Conservation (phyloP, 75 land plant species). For the Adiantum capillusveneris region DNA sequence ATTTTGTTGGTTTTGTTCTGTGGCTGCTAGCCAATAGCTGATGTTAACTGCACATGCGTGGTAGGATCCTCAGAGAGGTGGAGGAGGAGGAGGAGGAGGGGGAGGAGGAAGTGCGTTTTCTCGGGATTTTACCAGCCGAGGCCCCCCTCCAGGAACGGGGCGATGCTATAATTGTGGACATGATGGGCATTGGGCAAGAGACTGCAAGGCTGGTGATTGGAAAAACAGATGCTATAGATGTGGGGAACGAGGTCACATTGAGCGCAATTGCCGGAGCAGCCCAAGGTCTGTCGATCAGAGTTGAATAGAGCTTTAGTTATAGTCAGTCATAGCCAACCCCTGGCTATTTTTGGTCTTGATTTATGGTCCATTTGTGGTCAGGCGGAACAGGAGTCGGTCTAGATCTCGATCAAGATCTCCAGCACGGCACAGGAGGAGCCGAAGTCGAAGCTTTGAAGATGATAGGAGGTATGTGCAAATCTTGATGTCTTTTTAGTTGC, state of each 20-base stretch:
- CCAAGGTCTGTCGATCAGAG: constrained; percentile 30
- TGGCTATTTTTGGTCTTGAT: neutral
- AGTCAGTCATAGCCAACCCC: neutral
- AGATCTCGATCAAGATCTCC: constrained; percentile 18
- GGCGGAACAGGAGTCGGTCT: constrained; percentile 15
- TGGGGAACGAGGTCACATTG: constrained; percentile 84
- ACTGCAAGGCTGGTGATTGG: constrained; percentile 97
- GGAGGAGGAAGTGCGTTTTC: constrained; percentile 24
- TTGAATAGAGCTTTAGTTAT: neutral
- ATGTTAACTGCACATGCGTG: too few relatives aligned
- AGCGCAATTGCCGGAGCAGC: constrained; percentile 82
- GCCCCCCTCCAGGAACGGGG: constrained; percentile 92
- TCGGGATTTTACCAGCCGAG: constrained; percentile 67
- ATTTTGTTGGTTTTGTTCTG: too few relatives aligned
- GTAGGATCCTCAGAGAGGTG: constrained; percentile 64
- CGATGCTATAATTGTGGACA: constrained; percentile 93
- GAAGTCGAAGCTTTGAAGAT: constrained; percentile 15
- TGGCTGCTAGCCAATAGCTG: too few relatives aligned
- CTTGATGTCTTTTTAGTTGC: neutral
- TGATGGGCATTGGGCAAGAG: constrained; percentile 98
- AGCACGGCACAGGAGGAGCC: constrained; percentile 18
- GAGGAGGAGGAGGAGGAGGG: too few relatives aligned
- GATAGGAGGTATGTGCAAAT: neutral
- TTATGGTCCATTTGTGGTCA: neutral
- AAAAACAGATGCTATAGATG: constrained; percentile 90